Percentiles rank a stretch among this genome's conserved stretches.
Evolutionary conservation across 208 protist genomes (phyloP).

Genomic region (Leptomonas seymouri): DNA sequence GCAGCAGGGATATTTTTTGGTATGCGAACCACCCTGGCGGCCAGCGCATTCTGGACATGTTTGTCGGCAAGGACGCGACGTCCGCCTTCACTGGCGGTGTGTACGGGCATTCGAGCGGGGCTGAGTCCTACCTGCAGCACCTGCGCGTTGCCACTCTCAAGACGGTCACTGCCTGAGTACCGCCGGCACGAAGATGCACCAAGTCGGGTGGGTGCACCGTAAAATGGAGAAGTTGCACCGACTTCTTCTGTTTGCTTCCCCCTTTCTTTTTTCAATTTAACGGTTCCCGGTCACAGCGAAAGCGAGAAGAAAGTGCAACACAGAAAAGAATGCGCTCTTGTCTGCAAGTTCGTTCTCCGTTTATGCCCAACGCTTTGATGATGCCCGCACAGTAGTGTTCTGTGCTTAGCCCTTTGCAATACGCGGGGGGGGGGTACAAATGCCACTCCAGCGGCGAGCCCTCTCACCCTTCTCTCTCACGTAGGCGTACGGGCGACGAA

Average conservation of each 20-base stretch:
- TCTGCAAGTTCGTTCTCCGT: not conserved
- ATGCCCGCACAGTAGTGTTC: not conserved
- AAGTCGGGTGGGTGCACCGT: not conserved
- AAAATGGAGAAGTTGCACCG: slow-evolving; percentile 10
- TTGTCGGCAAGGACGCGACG: slow-evolving; percentile 80
- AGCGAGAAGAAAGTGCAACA: no score
- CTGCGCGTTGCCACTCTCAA: slow-evolving; percentile 68
- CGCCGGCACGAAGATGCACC: not conserved
- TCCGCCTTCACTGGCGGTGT: slow-evolving; percentile 70
- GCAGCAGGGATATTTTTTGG: slow-evolving; percentile 68
- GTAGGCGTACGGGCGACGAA: not conserved
- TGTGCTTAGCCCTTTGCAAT: not conserved
- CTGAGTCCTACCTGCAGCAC: slow-evolving; percentile 64
- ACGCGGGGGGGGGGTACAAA: not conserved
- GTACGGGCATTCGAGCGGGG: slow-evolving; percentile 70
- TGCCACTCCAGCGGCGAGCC: not conserved
- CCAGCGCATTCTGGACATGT: slow-evolving; percentile 71
- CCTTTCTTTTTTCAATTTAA: not conserved
- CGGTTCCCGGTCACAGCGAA: slow-evolving; percentile 1
- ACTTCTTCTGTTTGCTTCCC: slow-evolving; percentile 16
- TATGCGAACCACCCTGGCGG: slow-evolving; percentile 79
- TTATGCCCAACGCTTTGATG: not conserved
- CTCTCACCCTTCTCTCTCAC: not conserved
- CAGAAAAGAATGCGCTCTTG: not conserved
- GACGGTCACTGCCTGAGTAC: slow-evolving; percentile 11